Evolutionary conservation across 2,329 filamentous ascomycete genomes (phyloP).

Genomic region (Plenodomus biglobosus): DNA sequence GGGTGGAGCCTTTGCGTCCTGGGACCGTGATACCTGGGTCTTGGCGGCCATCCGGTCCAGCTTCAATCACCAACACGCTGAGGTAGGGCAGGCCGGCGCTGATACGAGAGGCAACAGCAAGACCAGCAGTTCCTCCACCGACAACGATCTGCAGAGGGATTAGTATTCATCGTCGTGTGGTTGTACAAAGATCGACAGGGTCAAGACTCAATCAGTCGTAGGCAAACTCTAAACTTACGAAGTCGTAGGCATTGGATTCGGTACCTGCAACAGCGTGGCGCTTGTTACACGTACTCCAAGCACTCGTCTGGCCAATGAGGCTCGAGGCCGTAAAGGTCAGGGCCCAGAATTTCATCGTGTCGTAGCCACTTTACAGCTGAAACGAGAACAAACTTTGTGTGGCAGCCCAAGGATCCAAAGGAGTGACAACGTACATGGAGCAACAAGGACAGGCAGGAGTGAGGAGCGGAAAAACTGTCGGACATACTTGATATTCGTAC

Average conservation of each 20-base stretch:
- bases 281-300: constrained; percentile 1
- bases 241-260: constrained; percentile 7
- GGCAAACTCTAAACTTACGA: constrained; percentile 5
- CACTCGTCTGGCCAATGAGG: not conserved
- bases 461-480: not conserved
- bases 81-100: constrained; percentile 32
- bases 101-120: constrained; percentile 37
- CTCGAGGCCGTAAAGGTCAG: not conserved
- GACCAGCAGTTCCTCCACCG: constrained; percentile 33
- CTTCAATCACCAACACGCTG: constrained; percentile 30
- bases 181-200: not conserved
- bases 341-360: not conserved
- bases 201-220: not conserved
- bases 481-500: not conserved
- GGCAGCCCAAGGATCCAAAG: not conserved
- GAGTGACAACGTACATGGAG: too few relatives aligned
- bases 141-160: constrained; percentile 15
- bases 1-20: constrained; percentile 31
- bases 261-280: not conserved
- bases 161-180: not conserved
- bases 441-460: not conserved
- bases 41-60: constrained; percentile 31
- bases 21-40: constrained; percentile 32
- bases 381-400: not conserved
- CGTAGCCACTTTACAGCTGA: not conserved